Evolutionary conservation across 2,329 filamentous ascomycete genomes (phyloP), one percentile per base, ranked within the genome.

Genomic region (Aspergillus ochraceoroseus): DNA sequence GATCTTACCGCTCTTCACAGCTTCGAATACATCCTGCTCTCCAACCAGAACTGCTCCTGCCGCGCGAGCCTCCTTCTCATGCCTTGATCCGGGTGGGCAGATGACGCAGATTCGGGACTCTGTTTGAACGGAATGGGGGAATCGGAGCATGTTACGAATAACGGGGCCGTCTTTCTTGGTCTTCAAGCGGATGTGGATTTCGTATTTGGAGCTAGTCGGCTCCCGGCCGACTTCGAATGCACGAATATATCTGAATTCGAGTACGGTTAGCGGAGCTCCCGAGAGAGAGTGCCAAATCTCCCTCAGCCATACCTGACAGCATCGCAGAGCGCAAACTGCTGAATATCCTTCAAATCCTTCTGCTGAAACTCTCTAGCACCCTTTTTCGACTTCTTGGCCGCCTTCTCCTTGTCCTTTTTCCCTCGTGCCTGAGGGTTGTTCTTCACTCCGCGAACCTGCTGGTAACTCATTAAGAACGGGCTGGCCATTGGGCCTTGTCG

Each of bases 51-150:
- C 75, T 11, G 92, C 94, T 38, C 92, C 94, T 0, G 85, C 84
- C 7, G 78, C 75, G 22, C 75, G 75, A 3, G 94, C 92, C 36
- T 87, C 82, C 51, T 78, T 74, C 37, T 83, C 87, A 35, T 80
- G 75, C 47, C 80, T 76, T 49, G 85, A 88, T 51, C 81, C 82
- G 40, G 90, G 83, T n/a, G 86, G 81, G 62, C 85, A 90, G 53
- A 98, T 86, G 41, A 96, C 92, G 59, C 83, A 92, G 57, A 98
- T 88, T 48, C 83, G 82, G 36, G 88, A 75, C 63, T 94, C 87
- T 48, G 86, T 94, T 64, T 87, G 85, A 51, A 96, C 86, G 3
- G 89, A 83, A 65, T 94, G 84, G 0, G 92, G 92, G 12, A 98
- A 81, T 28, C 84, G 82, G 60, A 98, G 75, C 61, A 87, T 85